Conservation (phyloP, 2,329 filamentous ascomycete species). For the Coniochaeta prunicola region DNA sequence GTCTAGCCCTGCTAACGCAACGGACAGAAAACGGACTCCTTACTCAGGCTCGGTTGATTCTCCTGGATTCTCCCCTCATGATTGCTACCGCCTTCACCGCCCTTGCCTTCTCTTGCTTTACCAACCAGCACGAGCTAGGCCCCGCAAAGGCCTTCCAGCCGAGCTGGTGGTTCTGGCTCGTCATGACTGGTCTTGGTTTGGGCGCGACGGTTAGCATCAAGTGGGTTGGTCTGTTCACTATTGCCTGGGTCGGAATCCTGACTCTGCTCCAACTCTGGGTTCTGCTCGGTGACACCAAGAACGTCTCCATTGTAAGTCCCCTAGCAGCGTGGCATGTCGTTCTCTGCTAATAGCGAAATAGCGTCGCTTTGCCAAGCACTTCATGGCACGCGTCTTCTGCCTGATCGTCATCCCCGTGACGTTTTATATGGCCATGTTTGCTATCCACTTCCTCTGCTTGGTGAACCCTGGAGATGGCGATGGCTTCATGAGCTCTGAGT, state of each 20-base stretch:
- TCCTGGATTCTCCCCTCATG: conserved; percentile 91
- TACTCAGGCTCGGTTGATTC: conserved; percentile 89
- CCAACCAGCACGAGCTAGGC: conserved; percentile 92
- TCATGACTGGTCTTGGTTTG: conserved; percentile 75
- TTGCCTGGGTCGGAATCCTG: conserved; percentile 91
- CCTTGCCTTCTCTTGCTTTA: conserved; percentile 85
- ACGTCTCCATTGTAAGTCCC: conserved; percentile 63
- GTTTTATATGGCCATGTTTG: conserved; percentile 97
- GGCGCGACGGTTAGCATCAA: conserved; percentile 93
- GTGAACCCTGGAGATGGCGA: conserved; percentile 94
- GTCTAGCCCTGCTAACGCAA: conserved; percentile 17
- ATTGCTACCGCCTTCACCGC: conserved; percentile 89
- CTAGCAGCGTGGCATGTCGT: background rate
- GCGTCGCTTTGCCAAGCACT: conserved; percentile 87
- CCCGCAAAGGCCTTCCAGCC: conserved; percentile 80
- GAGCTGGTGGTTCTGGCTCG: conserved; percentile 98
- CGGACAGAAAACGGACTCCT: conserved; percentile 81
- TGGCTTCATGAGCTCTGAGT: conserved; percentile 99
- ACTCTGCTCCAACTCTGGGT: conserved; percentile 93
- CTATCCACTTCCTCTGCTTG: conserved; percentile 89
- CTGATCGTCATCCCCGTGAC: conserved; percentile 80
- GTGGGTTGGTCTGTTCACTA: conserved; percentile 98
- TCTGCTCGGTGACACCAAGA: conserved; percentile 80
- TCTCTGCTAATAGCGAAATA: conserved; percentile 20
- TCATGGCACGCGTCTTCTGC: conserved; percentile 85